Base-by-base conservation (phyloP, 345 rosid genomes). In the Aurinia saxatilis region DNA sequence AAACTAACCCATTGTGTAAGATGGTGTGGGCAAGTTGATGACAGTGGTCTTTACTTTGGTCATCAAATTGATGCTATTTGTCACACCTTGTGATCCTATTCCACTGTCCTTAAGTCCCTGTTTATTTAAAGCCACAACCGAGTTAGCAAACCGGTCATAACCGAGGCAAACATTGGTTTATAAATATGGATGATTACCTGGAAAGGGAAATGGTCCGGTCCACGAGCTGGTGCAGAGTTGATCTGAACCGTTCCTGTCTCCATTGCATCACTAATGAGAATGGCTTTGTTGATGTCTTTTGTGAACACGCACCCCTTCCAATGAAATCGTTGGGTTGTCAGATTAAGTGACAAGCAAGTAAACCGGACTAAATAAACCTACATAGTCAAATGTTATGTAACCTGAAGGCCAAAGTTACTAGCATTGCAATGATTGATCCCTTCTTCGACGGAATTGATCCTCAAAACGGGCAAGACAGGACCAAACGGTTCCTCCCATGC, bases 401-500 rank as follows among this genome's bases (percentile, higher is more conserved):
- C 99, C 90, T 90, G 99, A 25, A 93, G 96, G 11, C 97, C 99
- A 14, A 93, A 93, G 66, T 90, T 93, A 76, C 99, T 93, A 15
- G 99, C 97, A 78, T 93, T 93, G 84, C 99, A 93, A 63, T 93
- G 99, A 72, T 93, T 82, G 55, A 93, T 86, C 16, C 99, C 99
- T 84, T 93, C 99, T 55, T 93, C 99, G 10, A 86, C 68, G 1
- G 97, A 81, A 48, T 45, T 73, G 65, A 90, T 93, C 76, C 97
- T 77, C 7, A 93, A 67, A 10, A 93, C 95, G 0, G 99, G 99
- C 36, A 93, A 40, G 58, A 93, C 79, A 0, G 99, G 99, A 14
- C 99, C 99, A 2, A 93, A 93, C 0, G 99, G 99, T 66, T 93
- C 99, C 71, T 93, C 99, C 99, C 99, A 93, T 0, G 99, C 99